Percentiles rank a stretch among this genome's conserved stretches.
phyloP scores from a whole-genome alignment of 73 alveolate genomes.

The Durusdinium trenchii region DNA sequence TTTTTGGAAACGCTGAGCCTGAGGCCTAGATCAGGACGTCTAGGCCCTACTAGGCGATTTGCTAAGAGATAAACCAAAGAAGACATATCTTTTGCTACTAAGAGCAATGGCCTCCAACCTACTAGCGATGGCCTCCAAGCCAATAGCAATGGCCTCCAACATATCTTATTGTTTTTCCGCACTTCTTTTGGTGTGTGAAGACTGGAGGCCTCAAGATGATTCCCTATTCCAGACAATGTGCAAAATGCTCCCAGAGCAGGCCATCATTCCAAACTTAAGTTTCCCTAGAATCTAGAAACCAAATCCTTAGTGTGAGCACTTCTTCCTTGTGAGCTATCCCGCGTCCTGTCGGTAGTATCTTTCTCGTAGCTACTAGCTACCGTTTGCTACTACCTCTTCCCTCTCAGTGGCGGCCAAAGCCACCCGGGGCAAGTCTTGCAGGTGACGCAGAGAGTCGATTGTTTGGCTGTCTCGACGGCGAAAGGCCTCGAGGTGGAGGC shows the following conservation, averaged over 20 bases:
- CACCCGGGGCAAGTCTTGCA: no score
- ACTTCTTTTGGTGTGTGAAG: background rate
- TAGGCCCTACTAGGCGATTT: background rate
- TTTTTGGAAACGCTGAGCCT: slow-evolving; percentile 22
- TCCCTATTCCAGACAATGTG: slow-evolving; percentile 27
- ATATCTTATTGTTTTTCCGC: background rate
- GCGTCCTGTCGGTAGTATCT: background rate
- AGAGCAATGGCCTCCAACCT: background rate
- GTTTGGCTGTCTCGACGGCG: slow-evolving; percentile 36
- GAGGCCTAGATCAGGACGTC: background rate
- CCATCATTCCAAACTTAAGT: background rate
- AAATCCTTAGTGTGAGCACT: no score
- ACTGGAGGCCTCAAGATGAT: slow-evolving; percentile 12
- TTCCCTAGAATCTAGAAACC: background rate
- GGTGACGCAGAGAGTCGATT: slow-evolving; percentile 47
- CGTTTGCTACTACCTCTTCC: no score
- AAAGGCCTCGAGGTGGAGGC: background rate
- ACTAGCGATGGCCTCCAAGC: background rate
- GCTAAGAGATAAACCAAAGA: background rate
- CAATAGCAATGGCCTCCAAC: background rate
- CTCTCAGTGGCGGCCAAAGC: no score
- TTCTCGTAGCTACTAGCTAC: no score
- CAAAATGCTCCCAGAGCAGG: slow-evolving; percentile 72
- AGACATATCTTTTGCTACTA: no score
- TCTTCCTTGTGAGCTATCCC: no score